Conservation (phyloP, 2,329 filamentous ascomycete species). For the Diaporthe nobilis region DNA sequence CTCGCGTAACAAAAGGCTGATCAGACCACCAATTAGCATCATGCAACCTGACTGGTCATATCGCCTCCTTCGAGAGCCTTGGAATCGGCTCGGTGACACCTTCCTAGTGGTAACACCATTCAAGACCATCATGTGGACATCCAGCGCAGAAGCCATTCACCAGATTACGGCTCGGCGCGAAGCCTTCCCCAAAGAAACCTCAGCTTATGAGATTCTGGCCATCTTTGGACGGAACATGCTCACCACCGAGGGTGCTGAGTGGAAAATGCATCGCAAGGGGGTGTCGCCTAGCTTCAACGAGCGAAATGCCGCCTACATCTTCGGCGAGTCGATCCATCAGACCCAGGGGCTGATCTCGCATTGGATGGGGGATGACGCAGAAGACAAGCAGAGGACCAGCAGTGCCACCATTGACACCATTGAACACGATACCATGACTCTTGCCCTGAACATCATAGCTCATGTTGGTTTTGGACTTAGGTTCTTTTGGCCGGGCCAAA, state of each 20-base stretch:
- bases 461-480: constrained; percentile 80
- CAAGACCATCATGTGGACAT: constrained; percentile 66
- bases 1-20: not conserved
- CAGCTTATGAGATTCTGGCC: constrained; percentile 71
- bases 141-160: constrained; percentile 75
- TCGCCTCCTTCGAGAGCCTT: constrained; percentile 68
- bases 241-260: constrained; percentile 76
- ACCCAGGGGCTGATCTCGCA: constrained; percentile 71
- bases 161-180: constrained; percentile 77
- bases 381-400: constrained; percentile 46
- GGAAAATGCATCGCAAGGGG: constrained; percentile 81
- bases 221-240: constrained; percentile 81
- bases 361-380: constrained; percentile 59
- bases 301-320: constrained; percentile 78
- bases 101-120: constrained; percentile 75
- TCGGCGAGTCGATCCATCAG: constrained; percentile 73
- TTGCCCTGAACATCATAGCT: constrained; percentile 70
- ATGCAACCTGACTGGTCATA: constrained; percentile 74
- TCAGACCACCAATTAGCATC: constrained; percentile 54
- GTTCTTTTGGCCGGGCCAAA: constrained; percentile 74
- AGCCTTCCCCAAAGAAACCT: constrained; percentile 78
- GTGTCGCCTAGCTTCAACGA: constrained; percentile 82
- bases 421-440: constrained; percentile 76
- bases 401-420: constrained; percentile 67
- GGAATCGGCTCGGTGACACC: constrained; percentile 71